Percentiles rank a stretch among this genome's conserved stretches.
Evolutionary conservation across 306 rosid species (phyloP).

Genomic region (Cicer pinnatifidum): DNA sequence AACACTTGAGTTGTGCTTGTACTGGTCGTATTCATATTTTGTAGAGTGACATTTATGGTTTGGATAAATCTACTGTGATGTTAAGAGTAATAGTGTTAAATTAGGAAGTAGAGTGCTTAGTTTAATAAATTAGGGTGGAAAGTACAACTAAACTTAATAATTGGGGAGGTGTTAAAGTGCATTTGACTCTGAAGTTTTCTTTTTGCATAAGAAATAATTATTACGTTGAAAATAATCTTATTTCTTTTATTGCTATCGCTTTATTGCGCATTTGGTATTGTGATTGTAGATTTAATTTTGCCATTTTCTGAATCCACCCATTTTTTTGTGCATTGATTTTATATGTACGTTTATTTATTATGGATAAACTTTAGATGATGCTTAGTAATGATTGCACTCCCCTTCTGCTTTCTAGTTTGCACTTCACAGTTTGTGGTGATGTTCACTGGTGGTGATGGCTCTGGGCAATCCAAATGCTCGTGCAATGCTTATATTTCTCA

Average conservation of each 20-base stretch:
- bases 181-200: conserved; percentile 8
- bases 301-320: conserved; percentile 12
- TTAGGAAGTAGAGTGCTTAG: neutral
- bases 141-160: neutral
- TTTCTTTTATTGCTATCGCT: conserved; percentile 27
- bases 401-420: conserved; percentile 60
- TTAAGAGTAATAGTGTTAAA: neutral
- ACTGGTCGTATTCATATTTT: neutral
- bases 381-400: neutral
- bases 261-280: conserved; percentile 19
- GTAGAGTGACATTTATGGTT: neutral
- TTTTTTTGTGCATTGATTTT: conserved; percentile 26
- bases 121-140: neutral
- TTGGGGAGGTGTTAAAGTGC: neutral
- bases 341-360: conserved; percentile 8
- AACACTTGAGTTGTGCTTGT: neutral
- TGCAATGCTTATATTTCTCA: conserved; percentile 79
- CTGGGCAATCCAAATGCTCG: conserved; percentile 55
- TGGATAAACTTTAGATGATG: conserved; percentile 23
- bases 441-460: conserved; percentile 69
- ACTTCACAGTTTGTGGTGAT: conserved; percentile 86
- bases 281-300: conserved; percentile 27
- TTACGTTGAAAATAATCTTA: neutral
- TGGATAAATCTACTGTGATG: neutral
- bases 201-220: neutral